Percentiles rank a stretch among this genome's conserved stretches.
Evolutionary conservation across 352 stramenopile species (phyloP).

Genomic region (Phytopythium ostracodes): DNA sequence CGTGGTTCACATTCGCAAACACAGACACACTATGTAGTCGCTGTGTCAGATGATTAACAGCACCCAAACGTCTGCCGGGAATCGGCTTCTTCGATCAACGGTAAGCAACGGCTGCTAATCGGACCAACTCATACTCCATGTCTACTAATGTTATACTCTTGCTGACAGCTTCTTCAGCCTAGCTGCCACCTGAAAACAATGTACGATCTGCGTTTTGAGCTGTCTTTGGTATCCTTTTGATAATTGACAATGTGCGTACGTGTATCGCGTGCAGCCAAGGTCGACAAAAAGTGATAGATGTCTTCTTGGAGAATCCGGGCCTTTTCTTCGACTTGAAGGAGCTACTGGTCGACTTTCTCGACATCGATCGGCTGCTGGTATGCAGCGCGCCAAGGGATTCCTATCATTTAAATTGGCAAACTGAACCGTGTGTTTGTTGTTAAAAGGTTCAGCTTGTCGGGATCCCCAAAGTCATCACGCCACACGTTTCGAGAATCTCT

Average conservation of each 20-base stretch:
- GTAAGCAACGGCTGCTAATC: slow-evolving; percentile 21
- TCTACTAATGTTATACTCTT: neutral
- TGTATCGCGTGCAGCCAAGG: slow-evolving; percentile 31
- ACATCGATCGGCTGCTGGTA: slow-evolving; percentile 76
- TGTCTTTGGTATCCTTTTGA: neutral
- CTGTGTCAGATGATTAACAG: slow-evolving; percentile 77
- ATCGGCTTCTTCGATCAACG: slow-evolving; percentile 71
- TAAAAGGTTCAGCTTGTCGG: slow-evolving; percentile 68
- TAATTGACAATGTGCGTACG: neutral
- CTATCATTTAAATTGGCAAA: neutral
- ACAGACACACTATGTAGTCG: slow-evolving; percentile 30
- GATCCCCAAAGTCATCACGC: slow-evolving; percentile 73
- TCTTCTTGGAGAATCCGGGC: slow-evolving; percentile 75
- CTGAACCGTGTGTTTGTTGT: slow-evolving; percentile 3
- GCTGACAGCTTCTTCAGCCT: slow-evolving; percentile 67
- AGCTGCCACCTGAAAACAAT: slow-evolving; percentile 79
- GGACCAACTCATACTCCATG: neutral
- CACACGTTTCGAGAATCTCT: slow-evolving; percentile 55
- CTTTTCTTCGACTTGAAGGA: slow-evolving; percentile 84
- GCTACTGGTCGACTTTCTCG: slow-evolving; percentile 60
- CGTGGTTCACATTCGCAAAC: neutral
- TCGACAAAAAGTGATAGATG: slow-evolving; percentile 64
- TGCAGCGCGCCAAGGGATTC: neutral
- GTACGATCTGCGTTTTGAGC: slow-evolving; percentile 17
- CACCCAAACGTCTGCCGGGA: slow-evolving; percentile 71